Evolutionary conservation across 169 alveolate species (phyloP).

Genomic region (Plasmodium knowlesi): DNA sequence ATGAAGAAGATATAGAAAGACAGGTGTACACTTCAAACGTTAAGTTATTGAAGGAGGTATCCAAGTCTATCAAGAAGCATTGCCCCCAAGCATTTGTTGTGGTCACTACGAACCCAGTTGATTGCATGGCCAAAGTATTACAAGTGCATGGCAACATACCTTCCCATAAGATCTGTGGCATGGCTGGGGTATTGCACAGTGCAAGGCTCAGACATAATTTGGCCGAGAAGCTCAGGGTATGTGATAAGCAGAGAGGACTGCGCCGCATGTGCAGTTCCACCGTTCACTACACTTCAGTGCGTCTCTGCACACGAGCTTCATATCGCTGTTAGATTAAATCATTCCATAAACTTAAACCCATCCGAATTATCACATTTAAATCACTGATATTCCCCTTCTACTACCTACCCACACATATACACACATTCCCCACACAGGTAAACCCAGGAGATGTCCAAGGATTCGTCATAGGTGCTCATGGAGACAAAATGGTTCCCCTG

Average conservation of each 20-base stretch:
- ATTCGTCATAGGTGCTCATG: conserved; percentile 87
- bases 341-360: not conserved
- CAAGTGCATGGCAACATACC: conserved; percentile 82
- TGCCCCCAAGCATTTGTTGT: conserved; percentile 86
- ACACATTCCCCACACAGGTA: conserved; percentile 32
- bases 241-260: not conserved
- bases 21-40: conserved; percentile 81
- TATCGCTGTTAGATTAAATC: no score
- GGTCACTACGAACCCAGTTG: conserved; percentile 85
- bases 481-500: conserved; percentile 84
- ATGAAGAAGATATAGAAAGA: conserved; percentile 82
- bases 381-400: no score
- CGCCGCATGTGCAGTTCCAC: not conserved
- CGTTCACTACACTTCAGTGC: not conserved
- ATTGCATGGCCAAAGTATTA: conserved; percentile 80
- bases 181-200: conserved; percentile 84
- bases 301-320: not conserved
- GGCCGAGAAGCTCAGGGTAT: conserved; percentile 77
- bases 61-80: conserved; percentile 80
- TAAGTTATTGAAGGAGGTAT: conserved; percentile 77
- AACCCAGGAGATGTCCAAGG: conserved; percentile 85
- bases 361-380: no score
- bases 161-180: conserved; percentile 83
- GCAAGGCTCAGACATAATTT: conserved; percentile 82
- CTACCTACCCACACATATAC: no score